Conservation (phyloP, 2,329 filamentous ascomycete genomes). For the Arthrobotrys conoides region DNA sequence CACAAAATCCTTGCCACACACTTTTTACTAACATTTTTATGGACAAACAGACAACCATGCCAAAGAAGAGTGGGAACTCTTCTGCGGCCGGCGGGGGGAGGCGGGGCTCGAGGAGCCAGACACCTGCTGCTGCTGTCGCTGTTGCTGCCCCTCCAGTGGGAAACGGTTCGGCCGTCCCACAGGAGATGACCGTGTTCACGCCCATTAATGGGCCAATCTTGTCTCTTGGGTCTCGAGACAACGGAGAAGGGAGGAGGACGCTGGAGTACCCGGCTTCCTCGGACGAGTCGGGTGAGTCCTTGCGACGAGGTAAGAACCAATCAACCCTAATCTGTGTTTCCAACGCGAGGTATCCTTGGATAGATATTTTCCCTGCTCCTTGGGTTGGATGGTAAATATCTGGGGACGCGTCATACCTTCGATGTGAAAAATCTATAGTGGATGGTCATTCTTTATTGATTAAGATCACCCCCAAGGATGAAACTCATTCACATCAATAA, state of each 20-base stretch:
- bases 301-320: constrained; percentile 37
- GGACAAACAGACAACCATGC: constrained; percentile 51
- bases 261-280: constrained; percentile 32
- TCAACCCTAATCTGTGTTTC: background rate
- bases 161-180: constrained; percentile 31
- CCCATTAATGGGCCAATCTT: constrained; percentile 45
- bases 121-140: constrained; percentile 27
- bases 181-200: constrained; percentile 39
- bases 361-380: background rate
- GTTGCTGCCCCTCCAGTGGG: constrained; percentile 1
- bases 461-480: background rate
- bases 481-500: background rate
- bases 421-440: background rate
- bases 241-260: constrained; percentile 17
- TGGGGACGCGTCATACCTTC: background rate
- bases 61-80: constrained; percentile 60
- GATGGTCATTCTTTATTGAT: background rate
- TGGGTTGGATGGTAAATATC: background rate
- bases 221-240: constrained; percentile 31
- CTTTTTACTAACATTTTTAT: constrained; percentile 45
- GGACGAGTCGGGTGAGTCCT: constrained; percentile 27
- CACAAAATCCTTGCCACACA: constrained; percentile 56
- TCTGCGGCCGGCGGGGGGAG: constrained; percentile 41
- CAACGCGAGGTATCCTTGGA: background rate
- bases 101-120: constrained; percentile 47